Conservation (phyloP, 2,329 filamentous ascomycete genomes). For the Ceratocystis diversiconidia region DNA sequence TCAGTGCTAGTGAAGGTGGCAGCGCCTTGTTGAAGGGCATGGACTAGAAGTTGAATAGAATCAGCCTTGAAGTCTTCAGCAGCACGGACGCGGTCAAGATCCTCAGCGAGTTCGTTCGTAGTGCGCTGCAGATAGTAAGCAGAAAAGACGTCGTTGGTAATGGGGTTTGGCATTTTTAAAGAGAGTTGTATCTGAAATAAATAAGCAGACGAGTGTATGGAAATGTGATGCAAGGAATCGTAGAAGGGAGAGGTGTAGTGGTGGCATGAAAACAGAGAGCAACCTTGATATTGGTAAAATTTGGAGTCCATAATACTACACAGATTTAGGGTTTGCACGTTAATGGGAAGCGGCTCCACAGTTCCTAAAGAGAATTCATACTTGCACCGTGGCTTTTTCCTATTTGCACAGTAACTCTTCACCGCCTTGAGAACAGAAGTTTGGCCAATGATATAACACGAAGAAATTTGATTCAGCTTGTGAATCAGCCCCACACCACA, state of each 20-base stretch:
- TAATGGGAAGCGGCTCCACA: too few relatives aligned
- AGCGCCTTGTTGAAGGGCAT: slow-evolving; percentile 54
- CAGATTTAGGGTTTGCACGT: too few relatives aligned
- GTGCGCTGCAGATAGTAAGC: slow-evolving; percentile 55
- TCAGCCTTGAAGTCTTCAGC: slow-evolving; percentile 58
- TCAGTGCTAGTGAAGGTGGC: slow-evolving; percentile 42
- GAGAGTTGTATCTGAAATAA: neutral
- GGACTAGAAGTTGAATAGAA: slow-evolving; percentile 49
- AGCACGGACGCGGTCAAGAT: slow-evolving; percentile 53
- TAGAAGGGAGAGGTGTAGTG: neutral
- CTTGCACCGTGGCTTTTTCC: too few relatives aligned
- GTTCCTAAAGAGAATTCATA: too few relatives aligned
- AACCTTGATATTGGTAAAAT: too few relatives aligned
- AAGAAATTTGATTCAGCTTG: too few relatives aligned
- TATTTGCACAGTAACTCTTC: too few relatives aligned
- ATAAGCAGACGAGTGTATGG: neutral
- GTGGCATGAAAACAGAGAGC: too few relatives aligned
- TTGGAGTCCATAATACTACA: too few relatives aligned
- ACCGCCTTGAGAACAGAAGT: too few relatives aligned
- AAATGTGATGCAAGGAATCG: neutral
- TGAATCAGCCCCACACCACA: too few relatives aligned
- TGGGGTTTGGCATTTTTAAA: slow-evolving; percentile 3
- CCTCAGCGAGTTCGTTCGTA: slow-evolving; percentile 57
- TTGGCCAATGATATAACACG: too few relatives aligned
- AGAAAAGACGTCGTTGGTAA: slow-evolving; percentile 34